Conservation (phyloP, 208 protist genomes). For the Balamuthia mandrillaris region DNA sequence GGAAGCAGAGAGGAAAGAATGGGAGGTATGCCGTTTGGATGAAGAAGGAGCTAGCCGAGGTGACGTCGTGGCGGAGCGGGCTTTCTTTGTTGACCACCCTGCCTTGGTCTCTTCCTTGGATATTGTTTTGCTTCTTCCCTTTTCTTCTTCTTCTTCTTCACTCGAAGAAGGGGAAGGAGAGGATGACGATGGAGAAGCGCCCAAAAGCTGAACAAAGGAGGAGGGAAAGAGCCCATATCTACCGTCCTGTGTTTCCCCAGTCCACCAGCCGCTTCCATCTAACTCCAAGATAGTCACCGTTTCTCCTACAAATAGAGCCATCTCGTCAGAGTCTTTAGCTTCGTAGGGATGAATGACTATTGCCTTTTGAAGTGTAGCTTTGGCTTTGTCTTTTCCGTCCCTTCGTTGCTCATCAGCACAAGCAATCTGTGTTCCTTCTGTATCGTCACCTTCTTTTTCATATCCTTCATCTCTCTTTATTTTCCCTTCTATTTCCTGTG, state of each 20-base stretch:
- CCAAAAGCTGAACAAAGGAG: neutral
- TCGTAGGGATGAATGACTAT: neutral
- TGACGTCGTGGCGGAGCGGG: no score
- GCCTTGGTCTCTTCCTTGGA: neutral
- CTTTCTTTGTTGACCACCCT: neutral
- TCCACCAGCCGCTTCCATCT: slow-evolving; percentile 9
- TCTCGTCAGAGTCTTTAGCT: neutral
- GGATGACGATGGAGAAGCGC: neutral
- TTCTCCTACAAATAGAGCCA: slow-evolving; percentile 7
- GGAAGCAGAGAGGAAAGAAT: no score
- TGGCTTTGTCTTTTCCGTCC: no score
- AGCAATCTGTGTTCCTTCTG: no score
- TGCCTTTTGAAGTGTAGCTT: no score
- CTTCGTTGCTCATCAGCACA: no score
- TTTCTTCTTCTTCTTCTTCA: neutral
- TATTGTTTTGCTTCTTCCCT: neutral
- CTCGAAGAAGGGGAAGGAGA: neutral
- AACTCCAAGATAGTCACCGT: neutral
- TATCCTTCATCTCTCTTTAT: no score
- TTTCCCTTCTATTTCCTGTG: no score
- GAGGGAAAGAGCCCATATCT: slow-evolving; percentile 20
- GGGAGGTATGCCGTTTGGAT: no score
- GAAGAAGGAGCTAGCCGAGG: no score
- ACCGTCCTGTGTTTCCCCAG: neutral
- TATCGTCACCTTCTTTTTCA: no score